Evolutionary conservation across 306 rosid species (phyloP), one percentile per base, ranked within the genome.

Genomic region (Cucurbita ficifolia): DNA sequence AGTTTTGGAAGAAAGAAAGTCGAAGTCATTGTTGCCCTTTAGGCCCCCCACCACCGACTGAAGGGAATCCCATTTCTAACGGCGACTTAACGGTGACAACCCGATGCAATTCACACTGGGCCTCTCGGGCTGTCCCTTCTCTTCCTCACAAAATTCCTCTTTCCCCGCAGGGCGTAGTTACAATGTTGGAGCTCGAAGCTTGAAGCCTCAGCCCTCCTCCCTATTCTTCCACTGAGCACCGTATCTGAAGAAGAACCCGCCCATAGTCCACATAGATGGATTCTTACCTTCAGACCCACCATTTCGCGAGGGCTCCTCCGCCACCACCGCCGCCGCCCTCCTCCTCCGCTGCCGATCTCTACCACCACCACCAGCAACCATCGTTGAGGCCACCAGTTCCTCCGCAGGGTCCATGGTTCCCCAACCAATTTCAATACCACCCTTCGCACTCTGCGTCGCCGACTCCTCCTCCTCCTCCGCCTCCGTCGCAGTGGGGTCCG

Each of bases 401-500:
- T 54, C 91, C 90, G 3, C 92, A 85, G 46, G 86, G 75, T 5
- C 79, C 88, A 4, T 91, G 97, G 96, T 87, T 73, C 81, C 48
- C 90, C 29, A 77, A 80, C 76, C 99, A 91, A 82, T 88, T 83
- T 77, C 97, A 94, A 79, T 90, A 86, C 82, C 90, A 82, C 18
- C 81, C 76, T 16, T 61, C 81, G n/a, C 84, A 73, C 56, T 68
- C 86, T 74, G 70, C 89, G n/a, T 82, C 89, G 17, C 95, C 87
- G 13, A 63, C 90, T 14, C 91, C 97, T 24, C 83, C 90, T 14
- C 91, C 97, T 24, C 83, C 90, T 4, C 92, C 96, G 2, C 53
- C 96, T 64, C 89, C 87, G 5, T 76, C 83, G 5, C 97, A 87
- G 90, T 88, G 98, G 97, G 83, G 76, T 7, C 95, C 88, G 4